A percentile compares a stretch with the other conserved stretches of the same genome.
These are phyloP conservation scores for Ustilago sp. DNA, from an alignment of 1,284 basidiomycete species.

Conservation along the genomic window DNA sequence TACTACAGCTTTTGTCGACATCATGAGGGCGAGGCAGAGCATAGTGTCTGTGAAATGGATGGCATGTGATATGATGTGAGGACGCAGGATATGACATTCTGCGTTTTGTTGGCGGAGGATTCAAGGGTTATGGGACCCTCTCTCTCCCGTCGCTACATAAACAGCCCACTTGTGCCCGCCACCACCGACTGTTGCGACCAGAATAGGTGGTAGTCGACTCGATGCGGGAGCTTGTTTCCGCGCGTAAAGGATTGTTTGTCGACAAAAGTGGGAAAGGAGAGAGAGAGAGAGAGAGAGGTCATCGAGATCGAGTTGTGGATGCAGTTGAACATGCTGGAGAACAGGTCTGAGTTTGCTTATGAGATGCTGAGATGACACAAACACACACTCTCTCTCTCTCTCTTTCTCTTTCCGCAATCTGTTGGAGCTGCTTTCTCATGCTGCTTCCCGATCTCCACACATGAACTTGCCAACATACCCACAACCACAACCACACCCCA, in stretches of 20 bases:
- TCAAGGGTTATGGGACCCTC: no score
- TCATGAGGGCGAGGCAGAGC: neutral
- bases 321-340: neutral
- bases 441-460: neutral
- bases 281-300: neutral
- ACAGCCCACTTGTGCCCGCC: no score
- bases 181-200: neutral
- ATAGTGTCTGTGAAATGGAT: neutral
- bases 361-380: neutral
- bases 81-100: neutral
- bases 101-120: neutral
- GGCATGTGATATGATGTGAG: neutral
- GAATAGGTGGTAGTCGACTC: neutral
- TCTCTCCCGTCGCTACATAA: no score
- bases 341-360: neutral
- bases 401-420: slow-evolving; percentile 1
- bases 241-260: neutral
- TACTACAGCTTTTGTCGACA: neutral
- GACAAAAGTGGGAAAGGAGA: neutral
- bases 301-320: neutral
- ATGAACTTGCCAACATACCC: neutral
- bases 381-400: neutral
- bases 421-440: slow-evolving; percentile 2
- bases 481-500: neutral
- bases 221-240: neutral